phyloP scores from a whole-genome alignment of 352 stramenopile species.

The Aphanomyces astaci region DNA sequence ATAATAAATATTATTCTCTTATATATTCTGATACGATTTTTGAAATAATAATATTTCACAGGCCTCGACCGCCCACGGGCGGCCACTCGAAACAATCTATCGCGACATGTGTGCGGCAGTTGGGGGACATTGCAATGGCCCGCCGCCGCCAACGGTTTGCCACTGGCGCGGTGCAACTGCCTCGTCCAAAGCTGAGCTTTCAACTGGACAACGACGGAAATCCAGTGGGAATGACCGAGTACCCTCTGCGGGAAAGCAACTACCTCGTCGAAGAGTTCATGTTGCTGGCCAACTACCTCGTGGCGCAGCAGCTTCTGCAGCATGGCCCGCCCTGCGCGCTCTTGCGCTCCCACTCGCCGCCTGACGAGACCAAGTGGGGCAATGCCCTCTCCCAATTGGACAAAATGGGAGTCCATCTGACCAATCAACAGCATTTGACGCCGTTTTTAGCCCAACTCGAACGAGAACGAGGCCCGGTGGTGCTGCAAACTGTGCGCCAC shows the following conservation, averaged over 20 bases:
- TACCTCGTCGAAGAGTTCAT: slow-evolving; percentile 97
- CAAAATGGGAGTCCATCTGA: slow-evolving; percentile 56
- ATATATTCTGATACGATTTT: no score
- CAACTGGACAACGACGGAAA: slow-evolving; percentile 88
- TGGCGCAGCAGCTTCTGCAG: slow-evolving; percentile 90
- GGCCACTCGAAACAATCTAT: slow-evolving; percentile 38
- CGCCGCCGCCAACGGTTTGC: slow-evolving; percentile 81
- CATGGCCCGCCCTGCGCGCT: slow-evolving; percentile 82
- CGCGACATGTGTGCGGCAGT: slow-evolving; percentile 37
- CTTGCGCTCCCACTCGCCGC: slow-evolving; percentile 82
- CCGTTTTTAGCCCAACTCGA: slow-evolving; percentile 77
- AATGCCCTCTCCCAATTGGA: not conserved
- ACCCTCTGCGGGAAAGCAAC: slow-evolving; percentile 93
- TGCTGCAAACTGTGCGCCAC: slow-evolving; percentile 86
- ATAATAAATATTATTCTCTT: no score
- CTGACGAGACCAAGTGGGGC: slow-evolving; percentile 34
- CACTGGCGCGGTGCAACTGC: slow-evolving; percentile 88
- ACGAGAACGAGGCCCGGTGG: slow-evolving; percentile 57
- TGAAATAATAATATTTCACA: no score
- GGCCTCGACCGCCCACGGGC: slow-evolving; percentile 33
- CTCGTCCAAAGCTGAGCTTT: slow-evolving; percentile 93
- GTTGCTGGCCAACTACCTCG: slow-evolving; percentile 97
- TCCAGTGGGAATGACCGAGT: slow-evolving; percentile 77
- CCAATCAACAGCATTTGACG: slow-evolving; percentile 71
- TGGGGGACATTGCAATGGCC: slow-evolving; percentile 55